Base-by-base conservation (phyloP, 345 rosid genomes). In the Eucalyptus erythrocorys region DNA sequence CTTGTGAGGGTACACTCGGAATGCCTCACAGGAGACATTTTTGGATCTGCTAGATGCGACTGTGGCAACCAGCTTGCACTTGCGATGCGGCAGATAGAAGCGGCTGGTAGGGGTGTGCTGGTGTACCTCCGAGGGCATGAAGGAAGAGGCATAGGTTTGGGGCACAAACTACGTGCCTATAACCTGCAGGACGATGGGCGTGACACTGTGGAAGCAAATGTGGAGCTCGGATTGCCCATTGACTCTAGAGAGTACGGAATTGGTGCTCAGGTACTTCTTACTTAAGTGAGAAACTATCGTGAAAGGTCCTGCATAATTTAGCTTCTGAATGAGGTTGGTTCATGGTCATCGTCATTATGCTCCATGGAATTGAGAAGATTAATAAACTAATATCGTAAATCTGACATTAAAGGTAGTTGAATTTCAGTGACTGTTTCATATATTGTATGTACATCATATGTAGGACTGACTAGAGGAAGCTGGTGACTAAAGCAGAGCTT, bases 231-330 rank as follows among this genome's bases (percentile, higher is more conserved):
- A 43, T 93, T 97, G 88, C 98, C 99, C 27, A 95, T 97, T 90
- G 99, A 97, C 92, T 96, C 99, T 22, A 93, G 99, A 89, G 99
- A 97, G 90, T 97, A 97, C 87, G 99, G 99, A 86, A 95, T 97
- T 80, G 99, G 81, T 53, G 99, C 99, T 81, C 98, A 96, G 99
- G 99, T 97, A 94, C 37, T n/a, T 87, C 64, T n/a, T 42, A 15
- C 81, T 37, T 71, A 19, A 71, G 81, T 71, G 24, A 71, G 26
- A 71, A 71, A 71, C 81, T 71, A 71, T 9, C 37, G 81, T 17
- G 43, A 37, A 24, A 37, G 81, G 43, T 37, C 26, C 81, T 37
- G 24, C 43, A 71, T 37, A 71, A 34, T 71, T 71, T 71, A 71
- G 81, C 81, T 71, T 71, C 45, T 37, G 81, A 71, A 37, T 71